phyloP scores from a whole-genome alignment of 345 rosid genomes.

The Euphorbia lathyris region DNA sequence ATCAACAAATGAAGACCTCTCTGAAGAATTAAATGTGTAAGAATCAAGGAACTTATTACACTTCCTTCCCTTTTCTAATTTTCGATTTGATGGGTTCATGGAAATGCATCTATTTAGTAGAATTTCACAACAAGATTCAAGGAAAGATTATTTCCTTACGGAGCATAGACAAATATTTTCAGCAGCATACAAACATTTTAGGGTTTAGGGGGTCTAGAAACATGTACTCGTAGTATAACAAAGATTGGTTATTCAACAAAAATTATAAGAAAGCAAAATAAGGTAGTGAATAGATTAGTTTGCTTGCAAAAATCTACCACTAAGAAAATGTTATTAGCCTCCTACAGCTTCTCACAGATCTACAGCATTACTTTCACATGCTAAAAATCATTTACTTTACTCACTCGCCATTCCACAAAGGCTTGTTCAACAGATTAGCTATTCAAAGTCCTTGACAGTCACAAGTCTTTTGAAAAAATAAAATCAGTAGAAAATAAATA shows the following conservation, averaged over 20 bases:
- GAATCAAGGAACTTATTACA: neutral
- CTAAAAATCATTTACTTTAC: neutral
- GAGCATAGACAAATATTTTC: neutral
- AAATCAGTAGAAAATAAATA: no score
- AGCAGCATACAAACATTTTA: neutral
- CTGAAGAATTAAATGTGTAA: conserved; percentile 44
- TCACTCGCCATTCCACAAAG: neutral
- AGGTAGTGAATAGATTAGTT: neutral
- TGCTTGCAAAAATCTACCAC: neutral
- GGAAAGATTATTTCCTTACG: neutral
- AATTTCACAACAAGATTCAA: neutral
- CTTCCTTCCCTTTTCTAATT: neutral
- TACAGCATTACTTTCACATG: neutral
- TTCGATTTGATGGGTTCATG: neutral
- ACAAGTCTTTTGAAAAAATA: no score
- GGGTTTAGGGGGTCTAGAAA: neutral
- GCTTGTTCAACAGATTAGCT: neutral
- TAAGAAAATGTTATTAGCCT: neutral
- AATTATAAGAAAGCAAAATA: neutral
- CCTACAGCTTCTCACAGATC: neutral
- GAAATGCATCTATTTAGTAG: neutral
- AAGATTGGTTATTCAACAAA: neutral
- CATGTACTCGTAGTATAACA: neutral
- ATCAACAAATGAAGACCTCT: conserved; percentile 39
- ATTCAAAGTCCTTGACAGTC: no score